A percentile compares a stretch with the other conserved stretches of the same genome.
Conservation (phyloP, 2,329 filamentous ascomycete species). For the Paradendryphiella salina region DNA sequence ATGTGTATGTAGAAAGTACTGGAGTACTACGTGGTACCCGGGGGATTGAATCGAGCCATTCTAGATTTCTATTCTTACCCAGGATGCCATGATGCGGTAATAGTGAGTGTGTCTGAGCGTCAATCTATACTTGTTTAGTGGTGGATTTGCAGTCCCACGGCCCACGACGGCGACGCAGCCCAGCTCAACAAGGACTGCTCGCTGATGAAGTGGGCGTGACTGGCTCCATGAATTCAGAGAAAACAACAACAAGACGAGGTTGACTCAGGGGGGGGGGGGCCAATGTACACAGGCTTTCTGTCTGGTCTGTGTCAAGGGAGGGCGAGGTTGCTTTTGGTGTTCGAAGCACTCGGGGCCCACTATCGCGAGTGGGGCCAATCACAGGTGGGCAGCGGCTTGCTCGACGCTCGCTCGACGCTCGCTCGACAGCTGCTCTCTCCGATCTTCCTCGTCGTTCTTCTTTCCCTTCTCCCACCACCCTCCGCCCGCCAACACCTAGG, state of each 20-base stretch:
- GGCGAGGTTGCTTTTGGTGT: slow-evolving; percentile 6
- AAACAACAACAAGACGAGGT: neutral
- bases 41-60: neutral
- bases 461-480: slow-evolving; percentile 26
- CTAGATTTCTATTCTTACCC: slow-evolving; percentile 12
- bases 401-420: slow-evolving; percentile 16
- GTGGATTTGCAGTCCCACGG: slow-evolving; percentile 14
- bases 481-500: slow-evolving; percentile 35
- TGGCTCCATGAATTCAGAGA: neutral
- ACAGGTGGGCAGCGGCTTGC: slow-evolving; percentile 5
- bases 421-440: slow-evolving; percentile 19
- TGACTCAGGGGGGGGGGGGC: too few species aligned
- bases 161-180: slow-evolving; percentile 8
- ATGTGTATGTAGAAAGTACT: neutral
- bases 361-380: slow-evolving; percentile 10
- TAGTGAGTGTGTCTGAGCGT: slow-evolving; percentile 9
- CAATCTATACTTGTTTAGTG: slow-evolving; percentile 14
- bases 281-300: too few species aligned
- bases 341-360: slow-evolving; percentile 7
- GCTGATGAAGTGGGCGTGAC: slow-evolving; percentile 1
- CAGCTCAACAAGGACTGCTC: slow-evolving; percentile 17
- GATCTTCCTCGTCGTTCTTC: slow-evolving; percentile 24
- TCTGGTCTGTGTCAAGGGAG: neutral
- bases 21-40: too few species aligned
- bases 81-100: slow-evolving; percentile 21